Base-by-base conservation (phyloP, 441 rosid species). In the Croton laevigatus region DNA sequence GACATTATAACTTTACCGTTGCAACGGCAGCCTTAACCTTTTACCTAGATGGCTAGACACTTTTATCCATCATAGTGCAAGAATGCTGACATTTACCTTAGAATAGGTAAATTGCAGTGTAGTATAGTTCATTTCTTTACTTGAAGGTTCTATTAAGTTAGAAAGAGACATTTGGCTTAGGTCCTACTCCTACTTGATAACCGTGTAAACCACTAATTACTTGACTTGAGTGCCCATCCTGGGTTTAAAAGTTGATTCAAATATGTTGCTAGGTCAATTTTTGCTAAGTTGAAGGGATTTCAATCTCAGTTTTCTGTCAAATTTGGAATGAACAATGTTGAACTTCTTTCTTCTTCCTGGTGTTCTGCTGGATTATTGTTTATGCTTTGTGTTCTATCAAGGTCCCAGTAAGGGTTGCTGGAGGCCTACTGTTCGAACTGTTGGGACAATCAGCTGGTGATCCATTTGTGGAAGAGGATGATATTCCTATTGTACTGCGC, bases 401-500 rank as follows among this genome's bases (percentile, higher is more conserved):
- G 97, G 98, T 95, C 62, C 99, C 99, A 0, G 99, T 95, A 61
- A 89, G 98, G 81, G 99, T 92, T 62, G 95, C 96, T 65, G 99
- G 99, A 77, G 99, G 99, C 46, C 85, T 95, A 22, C 76, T 95
- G 71, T 95, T 95, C 85, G 99, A 95, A 84, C 93, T 95, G 11
- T 80, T 92, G 83, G 99, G 99, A 59, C 99, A 95, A 77, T 95
- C 98, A 58, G 95, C 77, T 8, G 99, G 99, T n/a, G 97, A 95
- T 85, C 99, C 99, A 60, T 73, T 77, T 72, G 83, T 76, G 52
- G 84, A 88, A 70, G 98, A 95, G 83, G 98, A 95, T 80, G 99
- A 95, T 80, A 88, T 87, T 66, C 98, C 98, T 0, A 77, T 93
- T 69, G 99, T 95, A 23, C 78, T 95, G 23, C 91, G 98, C 38